Base-by-base conservation (phyloP, 306 rosid species). In the Quercus agrifolia region DNA sequence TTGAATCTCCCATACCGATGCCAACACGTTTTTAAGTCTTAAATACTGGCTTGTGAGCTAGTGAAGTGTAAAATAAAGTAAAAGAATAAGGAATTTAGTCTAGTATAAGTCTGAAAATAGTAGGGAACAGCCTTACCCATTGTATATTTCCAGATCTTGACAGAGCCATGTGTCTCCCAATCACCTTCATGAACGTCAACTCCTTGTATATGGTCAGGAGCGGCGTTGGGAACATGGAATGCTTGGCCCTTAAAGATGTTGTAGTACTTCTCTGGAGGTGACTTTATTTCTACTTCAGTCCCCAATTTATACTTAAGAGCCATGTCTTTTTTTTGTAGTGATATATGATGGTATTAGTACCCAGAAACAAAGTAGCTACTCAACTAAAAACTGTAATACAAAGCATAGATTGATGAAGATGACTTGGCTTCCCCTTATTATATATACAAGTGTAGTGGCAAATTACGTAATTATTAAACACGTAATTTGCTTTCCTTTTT, bases 111-210 rank as follows among this genome's bases (percentile, higher is more conserved):
- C 1, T 10, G 51, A 21, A 33, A 67, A 31, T 18, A 23, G 18
- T 17, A 71, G 30, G 2, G 4, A 2, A 17, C 23, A 21, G 2
- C 51, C 66, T n/a, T 86, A 84, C 90, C 87, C 25, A 86, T 8
- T 13, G 80, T 80, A 74, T 28, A 77, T 0, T 77, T 81, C 91
- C 88, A 89, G 25, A 74, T 51, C 69, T 85, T 85, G 62, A 89
- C 27, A 18, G 89, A 77, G 74, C 89, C 92, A 63, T 77, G 30
- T 19, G 62, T 82, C 38, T 85, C 74, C 92, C 90, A 87, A 56
- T 89, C 90, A 31, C 90, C 92, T 81, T 89, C 79, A 83, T 89
- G 90, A 5, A 89, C 77, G 17, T 18, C 68, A 70, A 76, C 83
- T 2, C 35, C 71, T 5, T 89, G 89, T 1, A 83, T 12, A 1